Evolutionary conservation across 2,329 filamentous ascomycete genomes (phyloP), one percentile per base, ranked within the genome.

Genomic region (Colletotrichum gloeosporioides): DNA sequence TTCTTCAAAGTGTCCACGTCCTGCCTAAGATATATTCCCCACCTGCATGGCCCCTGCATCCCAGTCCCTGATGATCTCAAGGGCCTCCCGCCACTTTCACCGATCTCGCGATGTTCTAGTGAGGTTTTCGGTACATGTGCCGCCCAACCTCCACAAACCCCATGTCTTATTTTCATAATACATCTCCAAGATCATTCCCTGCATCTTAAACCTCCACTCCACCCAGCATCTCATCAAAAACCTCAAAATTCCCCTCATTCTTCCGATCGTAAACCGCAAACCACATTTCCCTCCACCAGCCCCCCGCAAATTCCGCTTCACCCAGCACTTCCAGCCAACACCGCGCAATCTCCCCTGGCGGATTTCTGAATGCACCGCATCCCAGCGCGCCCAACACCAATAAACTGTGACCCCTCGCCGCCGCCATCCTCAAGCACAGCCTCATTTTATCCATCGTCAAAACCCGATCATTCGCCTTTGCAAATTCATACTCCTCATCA

Each of bases 351-450:
- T 92, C 91, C 36, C 85, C 83, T 0, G 87, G 87, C 10, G 93
- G 93, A 81, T 95, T 94, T 1, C 79, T 79, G 81, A 94, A 94
- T 1, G 90, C 92, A 5, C 93, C 93, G 79, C 93, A 95, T 0
- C 93, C 93, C 66, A 95, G 81, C 0, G 93, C 93, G 0, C 93
- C 93, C 2, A 95, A 86, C 7, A 95, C 90, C 10, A 95, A 83
- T 78, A 89, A 86, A 27, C 88, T 85, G 79, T 94, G 92, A 2
- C 87, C 87, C 32, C 90, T 86, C 6, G 81, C 81, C n/a, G 88
- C 92, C 3, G 92, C 91, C 72, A 92, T 88, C 6, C 93, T 87
- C 68, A 95, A 83, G 22, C 89, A 87, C 22, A 93, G 81, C 27
- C 92, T 85, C 86, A 95, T 94, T 82, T 94, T 94, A 61, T 88